Percentiles rank a stretch among this genome's conserved stretches.
These are phyloP conservation scores for Helichrysum umbraculigerum DNA, from an alignment of 129 eudicot genomes.

Conservation along the genomic window DNA sequence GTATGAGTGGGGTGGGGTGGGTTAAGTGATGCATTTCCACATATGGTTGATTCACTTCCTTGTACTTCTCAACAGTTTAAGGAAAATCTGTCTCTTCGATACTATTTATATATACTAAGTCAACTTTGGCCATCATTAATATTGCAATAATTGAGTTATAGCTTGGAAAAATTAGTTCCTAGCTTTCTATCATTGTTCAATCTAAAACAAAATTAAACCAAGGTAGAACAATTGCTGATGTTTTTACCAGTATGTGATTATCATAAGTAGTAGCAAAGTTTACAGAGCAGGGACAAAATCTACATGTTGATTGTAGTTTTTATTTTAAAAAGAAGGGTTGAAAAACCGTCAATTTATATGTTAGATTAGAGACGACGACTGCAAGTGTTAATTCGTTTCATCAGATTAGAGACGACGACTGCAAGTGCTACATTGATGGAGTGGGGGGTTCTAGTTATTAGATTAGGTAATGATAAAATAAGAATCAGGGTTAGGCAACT, in stretches of 20 bases:
- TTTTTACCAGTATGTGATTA: not conserved
- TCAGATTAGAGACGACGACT: not conserved
- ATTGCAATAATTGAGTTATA: slow-evolving; percentile 5
- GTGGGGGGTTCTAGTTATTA: not conserved
- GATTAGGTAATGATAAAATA: not conserved
- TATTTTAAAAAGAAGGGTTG: not conserved
- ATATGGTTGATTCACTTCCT: slow-evolving; percentile 35
- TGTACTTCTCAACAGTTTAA: slow-evolving; percentile 21
- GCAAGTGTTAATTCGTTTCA: not conserved
- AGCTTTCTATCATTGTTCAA: not conserved
- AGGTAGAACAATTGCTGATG: not conserved
- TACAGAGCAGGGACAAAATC: no score
- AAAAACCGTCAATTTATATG: not conserved
- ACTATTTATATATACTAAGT: slow-evolving; percentile 4
- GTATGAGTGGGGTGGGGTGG: slow-evolving; percentile 21
- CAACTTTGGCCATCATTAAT: slow-evolving; percentile 11
- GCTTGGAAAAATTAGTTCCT: not conserved
- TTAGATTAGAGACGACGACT: not conserved
- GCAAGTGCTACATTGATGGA: not conserved
- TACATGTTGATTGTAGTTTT: not conserved
- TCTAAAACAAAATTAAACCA: not conserved
- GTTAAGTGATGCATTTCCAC: slow-evolving; percentile 22
- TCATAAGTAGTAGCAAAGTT: not conserved
- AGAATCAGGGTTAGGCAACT: slow-evolving; percentile 20
- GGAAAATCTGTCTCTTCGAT: slow-evolving; percentile 21